Conservation (phyloP, 495 filamentous ascomycete species). For the Platismatia glauca region DNA sequence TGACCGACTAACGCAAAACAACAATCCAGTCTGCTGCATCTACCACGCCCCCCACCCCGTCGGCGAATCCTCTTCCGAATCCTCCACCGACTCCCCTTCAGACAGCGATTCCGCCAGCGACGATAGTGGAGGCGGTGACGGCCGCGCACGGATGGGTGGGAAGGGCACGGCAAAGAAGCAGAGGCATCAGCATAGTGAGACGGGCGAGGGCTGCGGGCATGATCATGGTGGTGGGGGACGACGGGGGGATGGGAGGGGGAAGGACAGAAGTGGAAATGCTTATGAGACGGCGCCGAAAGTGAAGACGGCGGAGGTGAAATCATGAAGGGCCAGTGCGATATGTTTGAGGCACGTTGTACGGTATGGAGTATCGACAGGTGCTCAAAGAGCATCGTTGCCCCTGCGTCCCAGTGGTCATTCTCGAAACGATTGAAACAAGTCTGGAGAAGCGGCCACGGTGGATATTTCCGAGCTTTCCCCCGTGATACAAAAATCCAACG, state of each 20-base stretch:
- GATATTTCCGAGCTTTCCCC: too few relatives aligned
- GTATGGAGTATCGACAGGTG: background rate
- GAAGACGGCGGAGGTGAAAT: slow-evolving; percentile 12
- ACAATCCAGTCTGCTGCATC: slow-evolving; percentile 83
- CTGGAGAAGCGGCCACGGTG: background rate
- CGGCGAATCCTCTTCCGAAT: slow-evolving; percentile 79
- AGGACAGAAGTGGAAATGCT: slow-evolving; percentile 71
- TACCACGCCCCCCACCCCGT: slow-evolving; percentile 79
- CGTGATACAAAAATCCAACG: background rate
- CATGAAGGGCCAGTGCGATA: background rate
- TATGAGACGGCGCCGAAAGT: slow-evolving; percentile 73
- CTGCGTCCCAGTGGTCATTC: too few relatives aligned
- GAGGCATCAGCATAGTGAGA: slow-evolving; percentile 31
- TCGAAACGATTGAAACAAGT: too few relatives aligned
- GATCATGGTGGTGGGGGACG: slow-evolving; percentile 28
- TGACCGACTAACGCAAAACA: background rate
- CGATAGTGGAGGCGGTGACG: too few relatives aligned
- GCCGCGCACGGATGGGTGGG: slow-evolving; percentile 20
- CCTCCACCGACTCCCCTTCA: slow-evolving; percentile 52
- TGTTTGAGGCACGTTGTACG: accelerated
- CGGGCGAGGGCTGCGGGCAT: slow-evolving; percentile 34
- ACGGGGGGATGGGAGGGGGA: slow-evolving; percentile 30
- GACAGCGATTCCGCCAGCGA: slow-evolving; percentile 39
- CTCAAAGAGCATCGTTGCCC: background rate
- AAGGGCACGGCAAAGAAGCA: slow-evolving; percentile 14